Evolutionary conservation across 176 grass and related monocot genomes (phyloP), one percentile per base, ranked within the genome.

Genomic region (Saccharum officinarum): DNA sequence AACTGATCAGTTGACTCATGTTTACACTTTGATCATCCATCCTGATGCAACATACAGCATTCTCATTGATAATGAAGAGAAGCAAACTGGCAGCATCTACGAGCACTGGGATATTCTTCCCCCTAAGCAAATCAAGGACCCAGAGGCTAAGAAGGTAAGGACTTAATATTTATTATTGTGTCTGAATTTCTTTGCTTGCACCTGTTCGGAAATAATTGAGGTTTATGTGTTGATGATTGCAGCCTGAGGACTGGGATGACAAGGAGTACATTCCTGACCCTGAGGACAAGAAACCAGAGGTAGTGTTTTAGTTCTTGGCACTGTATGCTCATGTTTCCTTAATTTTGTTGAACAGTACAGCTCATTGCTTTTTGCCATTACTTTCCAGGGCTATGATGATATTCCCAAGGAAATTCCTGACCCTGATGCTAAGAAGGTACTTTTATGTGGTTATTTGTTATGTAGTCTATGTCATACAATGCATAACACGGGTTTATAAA

Each of bases 221-320:
- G 16, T 87, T 5, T 33, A 45, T 67, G 6, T 33, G 28, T 39
- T 88, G 12, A 69, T 86, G 12, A 69, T 84, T 80, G 42, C 81
- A 98, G 96, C 96, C 96, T 18, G 93, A 95, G 73, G 93, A 98
- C 83, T 98, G 96, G 96, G 95, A 98, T 81, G 95, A 95, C 77
- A 93, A 95, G 80, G 93, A 98, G 55, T 94, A 94, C 77, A 95
- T 95, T 90, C 96, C 91, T 54, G 93, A 98, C 22, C 93, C 96
- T 3, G 91, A 98, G 87, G 96, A 98, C 73, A 89, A 87, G 80
- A 98, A 95, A 80, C 93, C 93, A 81, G 93, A 98, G 93, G 96
- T 74, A 74, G 7, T 25, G 33, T 72, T 15, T 42, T 55, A 28
- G 0, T 28, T 28, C 28, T 28, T 28, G 28, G 28, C 28, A 28